Evolutionary conservation across 2,329 filamentous ascomycete genomes (phyloP), one percentile per base, ranked within the genome.

Genomic region (Thielaviopsis musarum): DNA sequence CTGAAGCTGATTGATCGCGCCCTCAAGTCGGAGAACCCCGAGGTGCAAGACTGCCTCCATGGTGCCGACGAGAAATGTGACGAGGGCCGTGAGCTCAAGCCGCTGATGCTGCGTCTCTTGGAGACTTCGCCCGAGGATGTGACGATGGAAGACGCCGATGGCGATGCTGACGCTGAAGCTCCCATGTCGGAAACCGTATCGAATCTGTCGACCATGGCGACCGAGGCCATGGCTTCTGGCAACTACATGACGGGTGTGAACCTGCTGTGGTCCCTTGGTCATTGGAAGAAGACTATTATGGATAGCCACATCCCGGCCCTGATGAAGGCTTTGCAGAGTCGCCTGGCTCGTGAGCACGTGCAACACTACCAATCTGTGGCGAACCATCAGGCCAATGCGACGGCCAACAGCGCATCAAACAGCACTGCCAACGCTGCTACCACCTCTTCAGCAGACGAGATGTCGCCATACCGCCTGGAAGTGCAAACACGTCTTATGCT

Each of bases 41-140:
- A 98, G 67, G 83, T 98, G 9, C 94, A 98, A 66, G 91, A 97
- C 67, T 95, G 88, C 67, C 74, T 97, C 34, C 88, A 97, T 70
- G 77, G 84, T 26, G 75, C 82, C 2, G 84, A 90, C 64, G 80
- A 84, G 63, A 80, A 83, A 38, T 80, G 79, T 63, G 85, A 88
- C 58, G 82, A 88, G 53, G 81, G 79, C 19, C 82, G 83, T 6
- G 80, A 84, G 62, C 74, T 95, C 54, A 83, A 84, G 64, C 84
- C 93, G 1, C 84, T 87, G 9, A 73, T 96, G 64, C 83, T 86
- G 68, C 82, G 89, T 49, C 81, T 96, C n/a, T 76, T 98, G 5
- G 87, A 95, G 65, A 88, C 91, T 1, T 82, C 96, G 52, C 93
- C 93, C 1, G 83, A 91, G 63, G 86, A 90, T 65, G 68, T 67